Evolutionary conservation across 2,329 filamentous ascomycete species (phyloP), one percentile per base, ranked within the genome.

Genomic region (Blumeria graminis): DNA sequence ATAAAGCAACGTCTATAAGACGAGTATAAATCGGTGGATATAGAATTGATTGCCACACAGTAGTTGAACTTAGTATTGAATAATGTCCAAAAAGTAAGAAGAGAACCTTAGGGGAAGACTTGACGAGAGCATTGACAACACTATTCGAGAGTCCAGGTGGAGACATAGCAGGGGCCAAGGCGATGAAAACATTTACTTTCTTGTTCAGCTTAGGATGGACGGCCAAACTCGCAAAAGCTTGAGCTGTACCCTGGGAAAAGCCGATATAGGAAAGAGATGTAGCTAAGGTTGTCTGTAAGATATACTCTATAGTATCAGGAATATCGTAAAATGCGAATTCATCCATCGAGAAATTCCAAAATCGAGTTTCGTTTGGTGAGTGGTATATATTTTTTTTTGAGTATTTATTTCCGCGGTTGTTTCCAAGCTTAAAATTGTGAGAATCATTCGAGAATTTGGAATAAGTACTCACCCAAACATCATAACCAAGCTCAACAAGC

Each of bases 341-440:
- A 67, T 98, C 92, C 66, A 98, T 96, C 55, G 87, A 94, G 67
- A 98, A 98, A 68, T 95, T 83, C 92, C 92, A 98, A 68, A 98
- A 98, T 13, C 78, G 74, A 39, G 76, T 71, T 1, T 84, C 82
- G 0, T 79, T 82, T 0, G 92, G 89, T 0, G 86, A 82, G 60
- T 74, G 73, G 58, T 82, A 76, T 55, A 89, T 78, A 1, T 82
- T 89, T 70, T 98, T 98, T 69, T 96, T 98, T 50, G 88, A 94
- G 71, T 98, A 98, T 68, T 98, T 98, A 75, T 98, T 98, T 54
- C 92, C 92, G 38, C 92, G 82, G 65, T 98, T 98, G 69, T 98
- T 98, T 55, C 92, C 92, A 60, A 98, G 75, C 86, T 85, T 45
- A 13, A 43, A 6, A 13, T 16, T n/a, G 46, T 68, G 53, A 69